Base-by-base conservation (phyloP, 345 rosid species). In the Cardamine resedifolia region DNA sequence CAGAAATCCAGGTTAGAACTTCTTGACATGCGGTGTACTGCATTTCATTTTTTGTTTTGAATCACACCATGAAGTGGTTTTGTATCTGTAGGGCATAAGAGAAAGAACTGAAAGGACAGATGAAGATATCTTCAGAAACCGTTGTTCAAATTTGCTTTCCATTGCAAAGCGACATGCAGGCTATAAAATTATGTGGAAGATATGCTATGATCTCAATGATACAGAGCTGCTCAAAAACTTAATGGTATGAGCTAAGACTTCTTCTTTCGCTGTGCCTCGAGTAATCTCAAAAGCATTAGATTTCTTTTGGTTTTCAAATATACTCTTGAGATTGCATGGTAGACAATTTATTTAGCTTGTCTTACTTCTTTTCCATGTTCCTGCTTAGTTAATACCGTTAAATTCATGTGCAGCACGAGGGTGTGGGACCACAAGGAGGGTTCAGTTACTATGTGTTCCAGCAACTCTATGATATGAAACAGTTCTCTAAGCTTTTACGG, bases 381-480 rank as follows among this genome's bases (percentile, higher is more conserved):
- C 65, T 56, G 4, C 71, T 36, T 64, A 34, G 50, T 52, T 41
- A 18, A 27, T 71, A 48, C 68, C 16, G 33, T 41, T 76, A 53
- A 48, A 15, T 67, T 48, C 27, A 16, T 75, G 33, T 56, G 81
- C 90, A 95, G 99, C 87, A 73, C 39, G 97, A 95, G 57, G 84
- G 96, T 83, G 72, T 86, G 86, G 99, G 96, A 58, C 97, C 96
- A 49, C 89, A 80, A 64, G 87, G 94, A 79, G 99, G 99, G 62
- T 95, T 95, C 85, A 85, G 94, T 76, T 88, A 87, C 78, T 95
- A 83, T 75, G 99, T 91, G 64, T 91, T 91, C 76, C 77, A 88
- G 64, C 93, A 90, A 77, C 74, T 95, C 41, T 82, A 83, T 52
- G 73, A 74, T 65, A 88, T 74, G 79, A 86, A 79, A 77, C 93